Evolutionary conservation across 768 basidiomycete species (phyloP).

Genomic region (Termitomyces sp.): DNA sequence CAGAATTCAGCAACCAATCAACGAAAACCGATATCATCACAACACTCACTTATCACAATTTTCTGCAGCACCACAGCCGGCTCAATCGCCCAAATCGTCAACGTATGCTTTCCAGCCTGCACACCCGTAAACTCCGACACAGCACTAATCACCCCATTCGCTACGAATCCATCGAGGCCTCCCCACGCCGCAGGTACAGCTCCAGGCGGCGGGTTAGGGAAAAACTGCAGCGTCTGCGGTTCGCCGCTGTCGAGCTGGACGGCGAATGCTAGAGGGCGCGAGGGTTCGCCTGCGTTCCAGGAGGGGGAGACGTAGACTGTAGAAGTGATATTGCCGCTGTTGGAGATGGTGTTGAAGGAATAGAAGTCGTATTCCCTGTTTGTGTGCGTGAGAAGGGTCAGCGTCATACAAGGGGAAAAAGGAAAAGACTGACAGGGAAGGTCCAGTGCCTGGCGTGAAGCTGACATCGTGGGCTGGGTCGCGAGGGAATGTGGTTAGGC

Average conservation of each 20-base stretch:
- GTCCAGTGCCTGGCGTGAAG: slow-evolving; percentile 63
- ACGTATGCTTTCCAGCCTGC: slow-evolving; percentile 53
- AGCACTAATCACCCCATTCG: slow-evolving; percentile 47
- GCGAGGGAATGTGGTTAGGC: slow-evolving; percentile 58
- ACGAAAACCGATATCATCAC: neutral
- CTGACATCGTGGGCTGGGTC: slow-evolving; percentile 46
- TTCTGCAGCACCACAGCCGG: slow-evolving; percentile 61
- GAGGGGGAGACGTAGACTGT: slow-evolving; percentile 44
- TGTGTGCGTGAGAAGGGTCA: neutral
- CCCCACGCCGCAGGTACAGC: slow-evolving; percentile 45
- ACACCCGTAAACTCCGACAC: slow-evolving; percentile 38
- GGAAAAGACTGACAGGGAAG: slow-evolving; percentile 45
- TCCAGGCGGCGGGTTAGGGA: slow-evolving; percentile 46
- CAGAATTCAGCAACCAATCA: slow-evolving; percentile 1
- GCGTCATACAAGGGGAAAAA: neutral
- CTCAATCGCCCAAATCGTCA: slow-evolving; percentile 58
- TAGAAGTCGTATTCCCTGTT: slow-evolving; percentile 64
- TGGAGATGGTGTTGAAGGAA: slow-evolving; percentile 48
- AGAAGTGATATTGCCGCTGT: slow-evolving; percentile 39
- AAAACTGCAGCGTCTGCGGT: slow-evolving; percentile 44
- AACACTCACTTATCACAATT: slow-evolving; percentile 50
- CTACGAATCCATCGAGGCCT: slow-evolving; percentile 49
- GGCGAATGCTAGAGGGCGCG: slow-evolving; percentile 51
- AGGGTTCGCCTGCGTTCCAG: slow-evolving; percentile 47
- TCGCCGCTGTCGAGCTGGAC: slow-evolving; percentile 47